Conservation (phyloP, 495 filamentous ascomycete species). For the Haplographium delicatum region DNA sequence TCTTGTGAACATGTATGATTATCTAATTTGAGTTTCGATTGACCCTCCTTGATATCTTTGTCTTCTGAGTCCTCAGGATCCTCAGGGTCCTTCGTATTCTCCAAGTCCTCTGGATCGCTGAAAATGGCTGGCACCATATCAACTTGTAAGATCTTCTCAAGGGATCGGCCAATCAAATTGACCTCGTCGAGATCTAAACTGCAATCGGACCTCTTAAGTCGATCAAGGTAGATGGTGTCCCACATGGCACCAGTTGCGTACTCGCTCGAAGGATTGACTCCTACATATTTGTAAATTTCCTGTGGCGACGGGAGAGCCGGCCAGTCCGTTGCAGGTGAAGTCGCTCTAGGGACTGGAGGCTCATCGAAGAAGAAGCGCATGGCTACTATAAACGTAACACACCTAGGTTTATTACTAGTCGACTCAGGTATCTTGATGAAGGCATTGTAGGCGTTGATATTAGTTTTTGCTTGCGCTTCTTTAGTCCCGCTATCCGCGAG, state of each 20-base stretch:
- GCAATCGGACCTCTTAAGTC: constrained; percentile 3
- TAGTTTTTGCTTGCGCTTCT: background rate
- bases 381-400: background rate
- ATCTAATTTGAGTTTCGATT: too few relatives aligned
- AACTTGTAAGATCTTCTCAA: constrained; percentile 20
- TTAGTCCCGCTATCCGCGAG: background rate
- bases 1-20: too few relatives aligned
- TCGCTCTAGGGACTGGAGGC: background rate
- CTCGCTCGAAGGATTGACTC: constrained; percentile 2
- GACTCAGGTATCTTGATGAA: background rate
- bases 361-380: background rate
- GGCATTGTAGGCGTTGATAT: background rate
- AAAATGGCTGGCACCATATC: constrained; percentile 10
- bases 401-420: background rate
- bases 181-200: constrained; percentile 15
- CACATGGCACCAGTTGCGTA: constrained; percentile 18
- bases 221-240: constrained; percentile 16
- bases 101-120: background rate
- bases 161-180: constrained; percentile 16
- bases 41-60: too few relatives aligned
- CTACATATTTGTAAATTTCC: constrained; percentile 9
- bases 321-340: background rate
- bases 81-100: background rate
- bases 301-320: background rate
- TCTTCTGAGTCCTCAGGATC: too few relatives aligned